Evolutionary conservation across 139 green algal genomes (phyloP).

Genomic region (Coccomyxa sp.): DNA sequence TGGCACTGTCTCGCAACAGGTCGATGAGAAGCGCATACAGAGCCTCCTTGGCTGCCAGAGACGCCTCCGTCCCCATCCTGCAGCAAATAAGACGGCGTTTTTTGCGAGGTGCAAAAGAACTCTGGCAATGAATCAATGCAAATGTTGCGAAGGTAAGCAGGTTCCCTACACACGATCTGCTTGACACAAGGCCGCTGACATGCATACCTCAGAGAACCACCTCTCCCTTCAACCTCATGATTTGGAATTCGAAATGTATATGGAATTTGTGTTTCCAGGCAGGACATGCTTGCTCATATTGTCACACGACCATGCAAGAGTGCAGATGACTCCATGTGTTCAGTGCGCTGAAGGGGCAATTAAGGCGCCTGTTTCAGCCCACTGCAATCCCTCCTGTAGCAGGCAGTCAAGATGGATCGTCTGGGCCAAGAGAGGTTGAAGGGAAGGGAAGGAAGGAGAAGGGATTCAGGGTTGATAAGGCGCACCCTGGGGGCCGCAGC

Average conservation of each 20-base stretch:
- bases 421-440: neutral
- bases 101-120: too few species aligned
- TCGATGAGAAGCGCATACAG: slow-evolving; percentile 1
- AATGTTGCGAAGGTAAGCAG: too few species aligned
- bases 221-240: neutral
- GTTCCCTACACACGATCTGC: too few species aligned
- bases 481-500: neutral
- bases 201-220: neutral
- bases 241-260: too few species aligned
- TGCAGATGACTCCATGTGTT: too few species aligned
- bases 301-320: too few species aligned
- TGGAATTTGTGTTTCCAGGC: too few species aligned
- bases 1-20: neutral
- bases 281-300: too few species aligned
- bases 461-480: neutral
- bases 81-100: neutral
- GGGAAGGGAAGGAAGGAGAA: too few species aligned
- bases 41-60: slow-evolving; percentile 4
- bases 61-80: neutral
- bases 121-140: too few species aligned
- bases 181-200: too few species aligned
- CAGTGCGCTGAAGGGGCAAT: neutral
- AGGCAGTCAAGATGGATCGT: neutral
- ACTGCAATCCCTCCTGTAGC: neutral
- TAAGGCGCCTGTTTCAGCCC: neutral